phyloP scores from a whole-genome alignment of 1,284 basidiomycete species.

The Mycena sp. region DNA sequence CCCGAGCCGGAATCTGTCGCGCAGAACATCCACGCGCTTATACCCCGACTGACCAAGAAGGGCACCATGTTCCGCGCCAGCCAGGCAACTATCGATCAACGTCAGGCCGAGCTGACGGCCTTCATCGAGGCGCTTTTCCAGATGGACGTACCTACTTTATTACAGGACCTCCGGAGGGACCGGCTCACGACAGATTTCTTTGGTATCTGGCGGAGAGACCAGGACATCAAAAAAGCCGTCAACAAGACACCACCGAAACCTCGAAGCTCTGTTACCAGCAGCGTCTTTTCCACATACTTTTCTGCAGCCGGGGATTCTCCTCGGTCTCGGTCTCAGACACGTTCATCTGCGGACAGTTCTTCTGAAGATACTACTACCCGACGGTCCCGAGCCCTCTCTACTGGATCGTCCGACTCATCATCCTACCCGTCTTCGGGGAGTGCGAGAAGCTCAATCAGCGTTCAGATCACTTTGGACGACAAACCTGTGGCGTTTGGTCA shows the following conservation, averaged over 20 bases:
- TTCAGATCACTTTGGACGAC: constrained; percentile 49
- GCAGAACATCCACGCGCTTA: constrained; percentile 67
- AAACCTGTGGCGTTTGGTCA: constrained; percentile 57
- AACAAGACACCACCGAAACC: constrained; percentile 15
- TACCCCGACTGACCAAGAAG: constrained; percentile 76
- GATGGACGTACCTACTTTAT: constrained; percentile 68
- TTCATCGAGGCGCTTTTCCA: constrained; percentile 67
- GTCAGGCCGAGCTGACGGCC: constrained; percentile 64
- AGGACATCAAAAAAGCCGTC: constrained; percentile 52
- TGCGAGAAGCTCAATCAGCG: constrained; percentile 33
- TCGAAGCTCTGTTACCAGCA: constrained; percentile 50
- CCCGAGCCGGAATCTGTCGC: constrained; percentile 77
- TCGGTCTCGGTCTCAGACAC: constrained; percentile 45
- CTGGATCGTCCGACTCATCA: constrained; percentile 54
- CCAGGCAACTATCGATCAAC: constrained; percentile 70
- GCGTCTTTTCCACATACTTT: constrained; percentile 65
- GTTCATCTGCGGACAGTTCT: too few relatives aligned
- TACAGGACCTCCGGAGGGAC: constrained; percentile 70
- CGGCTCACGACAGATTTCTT: constrained; percentile 77
- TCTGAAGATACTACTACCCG: too few relatives aligned
- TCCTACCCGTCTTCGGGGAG: constrained; percentile 49
- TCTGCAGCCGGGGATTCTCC: constrained; percentile 51
- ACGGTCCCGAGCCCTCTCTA: constrained; percentile 47
- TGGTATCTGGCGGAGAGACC: constrained; percentile 76
- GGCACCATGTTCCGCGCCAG: constrained; percentile 76